Evolutionary conservation across 176 grass and related monocot species (phyloP).

Genomic region (Musa troglodytarum): DNA sequence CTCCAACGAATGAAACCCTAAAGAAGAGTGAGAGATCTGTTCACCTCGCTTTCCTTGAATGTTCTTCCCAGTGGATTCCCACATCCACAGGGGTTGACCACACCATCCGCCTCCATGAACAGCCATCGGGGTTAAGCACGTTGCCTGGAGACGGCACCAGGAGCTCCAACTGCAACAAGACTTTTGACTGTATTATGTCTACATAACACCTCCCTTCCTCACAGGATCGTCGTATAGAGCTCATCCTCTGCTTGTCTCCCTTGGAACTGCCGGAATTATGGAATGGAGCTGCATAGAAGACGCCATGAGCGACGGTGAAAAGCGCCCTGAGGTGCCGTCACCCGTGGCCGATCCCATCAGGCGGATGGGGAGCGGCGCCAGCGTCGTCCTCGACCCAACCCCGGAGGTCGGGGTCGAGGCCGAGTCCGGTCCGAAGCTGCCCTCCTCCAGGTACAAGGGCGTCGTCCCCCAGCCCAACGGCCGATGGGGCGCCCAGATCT

Average conservation of each 20-base stretch:
- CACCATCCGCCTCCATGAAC: too few relatives aligned
- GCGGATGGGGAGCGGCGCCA: slow-evolving; percentile 3
- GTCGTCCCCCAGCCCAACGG: slow-evolving; percentile 93
- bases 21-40: too few relatives aligned
- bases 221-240: background rate
- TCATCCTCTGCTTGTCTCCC: background rate
- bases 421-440: slow-evolving; percentile 25
- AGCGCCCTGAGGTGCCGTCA: background rate
- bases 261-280: background rate
- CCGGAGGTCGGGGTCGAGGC: background rate
- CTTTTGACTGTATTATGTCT: background rate
- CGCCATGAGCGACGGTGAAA: background rate
- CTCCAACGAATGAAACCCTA: background rate
- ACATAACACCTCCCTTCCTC: background rate
- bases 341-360: background rate
- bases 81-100: too few relatives aligned
- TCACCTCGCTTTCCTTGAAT: too few relatives aligned
- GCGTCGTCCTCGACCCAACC: slow-evolving; percentile 12
- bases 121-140: too few relatives aligned
- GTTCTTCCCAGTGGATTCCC: too few relatives aligned
- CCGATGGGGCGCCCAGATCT: slow-evolving; percentile 93
- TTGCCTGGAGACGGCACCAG: too few relatives aligned
- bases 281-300: slow-evolving; percentile 6
- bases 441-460: slow-evolving; percentile 79
- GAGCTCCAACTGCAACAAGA: too few relatives aligned